phyloP scores from a whole-genome alignment of 306 rosid genomes.

The Begonia peltatifolia region DNA sequence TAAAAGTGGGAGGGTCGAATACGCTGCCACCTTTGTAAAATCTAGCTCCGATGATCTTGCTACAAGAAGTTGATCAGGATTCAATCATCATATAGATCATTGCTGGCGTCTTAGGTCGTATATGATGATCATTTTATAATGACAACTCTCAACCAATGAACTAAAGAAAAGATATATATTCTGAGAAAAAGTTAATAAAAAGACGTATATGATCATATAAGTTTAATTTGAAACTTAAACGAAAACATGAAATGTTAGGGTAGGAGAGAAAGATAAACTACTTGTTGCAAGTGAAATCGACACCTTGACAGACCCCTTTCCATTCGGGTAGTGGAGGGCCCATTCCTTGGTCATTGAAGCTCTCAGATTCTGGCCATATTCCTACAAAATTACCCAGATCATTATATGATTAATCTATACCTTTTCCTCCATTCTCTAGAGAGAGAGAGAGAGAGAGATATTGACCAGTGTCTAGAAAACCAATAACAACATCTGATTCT shows the following conservation, averaged over 20 bases:
- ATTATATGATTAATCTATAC: too few relatives aligned
- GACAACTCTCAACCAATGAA: too few relatives aligned
- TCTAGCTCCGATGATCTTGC: conserved; percentile 21
- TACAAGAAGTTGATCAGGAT: conserved; percentile 1
- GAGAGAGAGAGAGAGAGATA: too few relatives aligned
- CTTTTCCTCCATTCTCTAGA: too few relatives aligned
- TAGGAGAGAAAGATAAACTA: conserved; percentile 4
- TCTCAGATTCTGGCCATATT: conserved; percentile 26
- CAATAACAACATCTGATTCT: conserved; percentile 14
- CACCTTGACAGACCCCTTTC: conserved; percentile 17
- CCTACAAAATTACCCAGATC: too few relatives aligned
- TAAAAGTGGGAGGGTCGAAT: neutral
- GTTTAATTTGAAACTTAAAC: neutral
- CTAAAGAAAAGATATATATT: too few relatives aligned
- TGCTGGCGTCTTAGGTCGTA: too few relatives aligned
- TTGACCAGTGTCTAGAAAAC: conserved; percentile 19
- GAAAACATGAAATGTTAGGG: neutral
- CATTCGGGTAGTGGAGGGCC: conserved; percentile 18
- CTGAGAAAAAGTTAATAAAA: too few relatives aligned
- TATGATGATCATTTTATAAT: too few relatives aligned
- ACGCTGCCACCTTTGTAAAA: conserved; percentile 4
- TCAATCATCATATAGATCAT: too few relatives aligned
- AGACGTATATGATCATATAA: too few relatives aligned
- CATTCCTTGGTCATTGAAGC: conserved; percentile 16
- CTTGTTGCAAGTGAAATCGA: conserved; percentile 29